phyloP scores from a whole-genome alignment of 2,329 filamentous ascomycete species.

The Pleurostoma richardsiae region DNA sequence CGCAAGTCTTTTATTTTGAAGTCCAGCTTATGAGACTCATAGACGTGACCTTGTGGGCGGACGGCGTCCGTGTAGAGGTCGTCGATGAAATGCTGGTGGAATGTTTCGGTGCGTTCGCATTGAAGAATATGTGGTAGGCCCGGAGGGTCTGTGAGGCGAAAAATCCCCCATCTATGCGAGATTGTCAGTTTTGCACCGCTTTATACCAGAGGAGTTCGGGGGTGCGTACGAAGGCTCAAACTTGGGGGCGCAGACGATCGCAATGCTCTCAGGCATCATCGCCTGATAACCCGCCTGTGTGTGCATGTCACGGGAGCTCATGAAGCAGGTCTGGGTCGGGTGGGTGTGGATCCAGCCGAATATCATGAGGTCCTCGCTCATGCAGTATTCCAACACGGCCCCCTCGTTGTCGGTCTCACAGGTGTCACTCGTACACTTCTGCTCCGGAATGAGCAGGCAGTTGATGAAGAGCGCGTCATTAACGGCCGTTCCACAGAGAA shows the following conservation, averaged over 20 bases:
- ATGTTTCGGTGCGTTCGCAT: constrained; percentile 73
- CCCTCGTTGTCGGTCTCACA: constrained; percentile 90
- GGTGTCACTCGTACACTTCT: constrained; percentile 84
- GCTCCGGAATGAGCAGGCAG: constrained; percentile 83
- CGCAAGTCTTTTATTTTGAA: constrained; percentile 52
- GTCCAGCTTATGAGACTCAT: constrained; percentile 61
- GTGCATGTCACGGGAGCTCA: constrained; percentile 90
- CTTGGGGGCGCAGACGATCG: constrained; percentile 89
- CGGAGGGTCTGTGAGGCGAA: constrained; percentile 88
- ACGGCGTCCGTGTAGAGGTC: constrained; percentile 75
- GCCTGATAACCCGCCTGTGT: constrained; percentile 93
- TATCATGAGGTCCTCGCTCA: constrained; percentile 75
- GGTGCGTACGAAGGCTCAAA: constrained; percentile 65
- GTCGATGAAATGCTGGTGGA: constrained; percentile 66
- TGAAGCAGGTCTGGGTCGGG: constrained; percentile 93
- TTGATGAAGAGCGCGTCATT: constrained; percentile 93
- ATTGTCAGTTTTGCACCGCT: not conserved
- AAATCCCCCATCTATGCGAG: constrained; percentile 71
- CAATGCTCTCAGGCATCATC: constrained; percentile 94
- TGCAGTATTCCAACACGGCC: constrained; percentile 83
- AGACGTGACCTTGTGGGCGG: constrained; percentile 63
- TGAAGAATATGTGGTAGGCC: constrained; percentile 79
- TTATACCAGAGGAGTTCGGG: too few species aligned
- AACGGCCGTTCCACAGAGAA: constrained; percentile 84
- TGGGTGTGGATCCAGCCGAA: constrained; percentile 98